Conservation (phyloP, 371 early-diverging fungal genomes). For the Neoconidiobolus thromboides region DNA sequence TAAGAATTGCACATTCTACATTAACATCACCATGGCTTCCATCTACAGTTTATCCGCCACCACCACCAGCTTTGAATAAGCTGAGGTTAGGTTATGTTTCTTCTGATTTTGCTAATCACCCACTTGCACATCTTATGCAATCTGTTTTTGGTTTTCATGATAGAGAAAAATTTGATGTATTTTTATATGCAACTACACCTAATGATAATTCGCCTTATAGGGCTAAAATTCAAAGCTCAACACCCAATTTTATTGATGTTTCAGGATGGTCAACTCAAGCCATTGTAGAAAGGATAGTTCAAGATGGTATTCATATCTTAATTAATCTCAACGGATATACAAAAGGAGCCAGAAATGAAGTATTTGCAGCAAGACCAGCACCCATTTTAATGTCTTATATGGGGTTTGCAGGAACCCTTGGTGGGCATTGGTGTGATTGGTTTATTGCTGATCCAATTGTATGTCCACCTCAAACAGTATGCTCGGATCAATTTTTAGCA, state of each 20-base stretch:
- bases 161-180: slow-evolving; percentile 36
- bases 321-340: slow-evolving; percentile 88
- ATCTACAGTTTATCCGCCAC: slow-evolving; percentile 51
- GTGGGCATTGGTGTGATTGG: slow-evolving; percentile 83
- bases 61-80: slow-evolving; percentile 40
- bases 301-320: slow-evolving; percentile 69
- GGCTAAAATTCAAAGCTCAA: slow-evolving; percentile 41
- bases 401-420: slow-evolving; percentile 86
- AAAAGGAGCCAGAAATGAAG: slow-evolving; percentile 80
- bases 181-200: slow-evolving; percentile 67
- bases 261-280: slow-evolving; percentile 49
- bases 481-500: slow-evolving; percentile 34
- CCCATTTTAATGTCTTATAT: slow-evolving; percentile 78
- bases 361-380: slow-evolving; percentile 79
- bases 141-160: slow-evolving; percentile 85
- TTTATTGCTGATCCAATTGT: slow-evolving; percentile 76
- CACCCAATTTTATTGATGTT: slow-evolving; percentile 41
- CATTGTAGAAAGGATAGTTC: slow-evolving; percentile 50
- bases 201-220: slow-evolving; percentile 64
- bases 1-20: slow-evolving; percentile 51
- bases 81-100: slow-evolving; percentile 71
- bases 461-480: slow-evolving; percentile 65
- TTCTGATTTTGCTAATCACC: slow-evolving; percentile 85
- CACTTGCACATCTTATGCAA: slow-evolving; percentile 81
- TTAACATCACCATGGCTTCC: slow-evolving; percentile 48